Evolutionary conservation across 1,284 basidiomycete genomes (phyloP).

Genomic region (Thecaphora frezii): DNA sequence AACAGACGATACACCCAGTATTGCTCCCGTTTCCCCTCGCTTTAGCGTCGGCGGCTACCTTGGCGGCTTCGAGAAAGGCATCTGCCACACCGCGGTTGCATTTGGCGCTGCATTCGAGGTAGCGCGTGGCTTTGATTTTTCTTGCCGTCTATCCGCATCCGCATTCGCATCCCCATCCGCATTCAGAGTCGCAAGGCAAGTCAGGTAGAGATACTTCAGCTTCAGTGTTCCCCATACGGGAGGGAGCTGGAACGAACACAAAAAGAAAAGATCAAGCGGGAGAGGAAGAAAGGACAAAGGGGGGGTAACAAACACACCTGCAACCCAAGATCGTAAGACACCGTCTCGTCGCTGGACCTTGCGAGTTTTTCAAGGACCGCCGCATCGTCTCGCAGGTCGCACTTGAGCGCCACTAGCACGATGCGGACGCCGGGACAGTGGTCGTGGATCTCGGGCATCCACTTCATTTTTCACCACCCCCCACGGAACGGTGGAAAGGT

Average conservation of each 20-base stretch:
- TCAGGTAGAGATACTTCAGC: no score
- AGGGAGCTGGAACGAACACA: no score
- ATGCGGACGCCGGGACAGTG: conserved; percentile 92
- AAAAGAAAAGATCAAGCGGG: not conserved
- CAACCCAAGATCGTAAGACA: conserved; percentile 76
- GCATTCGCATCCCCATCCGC: no score
- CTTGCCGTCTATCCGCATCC: conserved; percentile 9
- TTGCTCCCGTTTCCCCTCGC: not conserved
- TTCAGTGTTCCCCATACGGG: no score
- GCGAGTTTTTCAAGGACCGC: conserved; percentile 69
- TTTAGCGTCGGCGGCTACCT: conserved; percentile 5
- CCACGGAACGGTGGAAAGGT: no score
- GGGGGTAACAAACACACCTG: conserved; percentile 8
- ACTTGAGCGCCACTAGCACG: conserved; percentile 71
- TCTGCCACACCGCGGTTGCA: conserved; percentile 90
- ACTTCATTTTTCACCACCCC: conserved; percentile 67
- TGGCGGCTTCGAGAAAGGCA: conserved; percentile 66
- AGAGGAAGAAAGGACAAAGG: not conserved
- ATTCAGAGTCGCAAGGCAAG: no score
- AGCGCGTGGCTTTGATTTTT: conserved; percentile 22
- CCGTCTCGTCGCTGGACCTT: conserved; percentile 69
- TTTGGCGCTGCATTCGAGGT: conserved; percentile 84
- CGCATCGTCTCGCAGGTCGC: conserved; percentile 82
- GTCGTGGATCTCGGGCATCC: conserved; percentile 80
- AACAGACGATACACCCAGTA: not conserved